Conservation (phyloP, 2,329 filamentous ascomycete genomes). For the Aspergillus uvarum region DNA sequence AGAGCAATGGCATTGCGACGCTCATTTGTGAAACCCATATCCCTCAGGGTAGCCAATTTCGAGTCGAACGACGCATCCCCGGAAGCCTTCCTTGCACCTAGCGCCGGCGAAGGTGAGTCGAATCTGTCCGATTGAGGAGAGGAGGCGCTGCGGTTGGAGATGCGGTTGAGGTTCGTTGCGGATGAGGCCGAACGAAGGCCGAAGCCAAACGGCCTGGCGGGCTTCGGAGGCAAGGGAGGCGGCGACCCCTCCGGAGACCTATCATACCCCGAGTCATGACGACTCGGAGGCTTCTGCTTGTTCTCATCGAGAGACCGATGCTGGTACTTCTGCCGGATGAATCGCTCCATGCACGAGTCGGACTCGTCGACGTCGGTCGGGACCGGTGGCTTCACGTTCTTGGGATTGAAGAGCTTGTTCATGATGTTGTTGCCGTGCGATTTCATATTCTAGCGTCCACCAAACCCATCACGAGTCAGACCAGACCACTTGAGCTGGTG, state of each 20-base stretch:
- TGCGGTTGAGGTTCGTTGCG: conserved; percentile 61
- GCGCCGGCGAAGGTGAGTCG: conserved; percentile 1
- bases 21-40: conserved; percentile 89
- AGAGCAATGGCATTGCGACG: conserved; percentile 78
- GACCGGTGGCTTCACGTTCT: conserved; percentile 76
- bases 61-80: conserved; percentile 57
- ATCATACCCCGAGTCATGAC: conserved; percentile 58
- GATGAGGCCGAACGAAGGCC: conserved; percentile 69
- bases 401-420: conserved; percentile 86
- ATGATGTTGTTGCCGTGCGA: conserved; percentile 81
- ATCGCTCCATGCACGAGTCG: conserved; percentile 91
- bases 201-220: conserved; percentile 61
- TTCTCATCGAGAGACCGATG: conserved; percentile 56
- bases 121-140: conserved; percentile 26
- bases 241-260: conserved; percentile 55
- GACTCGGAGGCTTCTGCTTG: conserved; percentile 47
- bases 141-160: conserved; percentile 48
- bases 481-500: neutral
- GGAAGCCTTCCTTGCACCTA: neutral
- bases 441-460: conserved; percentile 74
- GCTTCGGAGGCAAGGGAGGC: conserved; percentile 60
- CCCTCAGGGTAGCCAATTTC: conserved; percentile 74
- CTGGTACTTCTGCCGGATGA: conserved; percentile 92
- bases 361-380: conserved; percentile 90
- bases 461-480: neutral